Base-by-base conservation (phyloP, 768 basidiomycete species). In the Collybiopsis luxurians region DNA sequence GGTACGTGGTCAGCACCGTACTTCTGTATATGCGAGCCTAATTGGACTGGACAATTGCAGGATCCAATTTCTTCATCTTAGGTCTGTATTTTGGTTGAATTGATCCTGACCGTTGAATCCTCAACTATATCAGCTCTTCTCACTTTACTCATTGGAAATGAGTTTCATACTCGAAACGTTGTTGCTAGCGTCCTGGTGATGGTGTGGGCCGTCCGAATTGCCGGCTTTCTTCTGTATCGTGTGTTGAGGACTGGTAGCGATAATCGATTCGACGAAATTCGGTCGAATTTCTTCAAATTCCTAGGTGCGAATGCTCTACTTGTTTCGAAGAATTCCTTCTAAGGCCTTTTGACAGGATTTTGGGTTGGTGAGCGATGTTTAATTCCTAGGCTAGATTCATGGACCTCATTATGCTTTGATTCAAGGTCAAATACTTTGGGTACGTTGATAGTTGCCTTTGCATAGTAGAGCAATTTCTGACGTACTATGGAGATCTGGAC, bases 181-280 rank as follows among this genome's bases (percentile, higher is more conserved):
- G 77, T 83, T 42, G 77, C 75, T 13, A 80, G 75, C 49, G 72
- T 84, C 12, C 66, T 87, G n/a, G 79, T 85, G 24, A 86, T 89
- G 83, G 57, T 84, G 7, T 90, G 87, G 87, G 82, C 86, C 0
- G 67, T 75, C 12, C 70, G 86, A 31, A 76, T 87, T 17, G 82
- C 80, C 42, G 80, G 82, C 0, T 90, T 88, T 68, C 73, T 88
- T 4, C 75, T 88, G 26, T 85, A 81, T 69, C 80, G 87, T n/a
- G 86, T 90, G 4, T 64, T 90, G 43, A 86, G 84, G 63, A 83
- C 75, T 7, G 86, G 86, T 1, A 82, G 79, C 61, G 87, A 90
- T 61, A 75, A 73, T 3, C 79, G 87, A 1, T 89, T 89, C 63
- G 86, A 90, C 61, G 78, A 83, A 17, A 87, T 89, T 52, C 73